Percentiles rank a stretch among this genome's conserved stretches.
phyloP scores from a whole-genome alignment of 495 filamentous ascomycete species.

The Aspergillus bridgeri region DNA sequence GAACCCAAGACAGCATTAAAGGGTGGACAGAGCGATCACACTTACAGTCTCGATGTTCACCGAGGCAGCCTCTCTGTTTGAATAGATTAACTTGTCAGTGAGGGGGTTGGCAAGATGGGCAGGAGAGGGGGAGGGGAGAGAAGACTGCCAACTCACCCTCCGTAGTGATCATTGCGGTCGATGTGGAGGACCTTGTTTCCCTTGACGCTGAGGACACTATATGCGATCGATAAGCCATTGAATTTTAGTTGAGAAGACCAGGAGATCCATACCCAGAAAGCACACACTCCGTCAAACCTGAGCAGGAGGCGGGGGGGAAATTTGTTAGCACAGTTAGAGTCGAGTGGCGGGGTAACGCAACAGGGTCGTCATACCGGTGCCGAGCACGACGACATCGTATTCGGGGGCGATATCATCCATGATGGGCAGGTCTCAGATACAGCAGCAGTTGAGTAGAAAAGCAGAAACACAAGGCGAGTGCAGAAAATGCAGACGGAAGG shows the following conservation, averaged over 20 bases:
- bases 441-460: slow-evolving; percentile 17
- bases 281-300: slow-evolving; percentile 97
- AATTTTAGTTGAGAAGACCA: neutral
- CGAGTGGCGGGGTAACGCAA: slow-evolving; percentile 41
- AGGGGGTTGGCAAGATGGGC: slow-evolving; percentile 20
- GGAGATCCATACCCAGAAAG: slow-evolving; percentile 75
- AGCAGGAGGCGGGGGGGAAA: slow-evolving; percentile 10
- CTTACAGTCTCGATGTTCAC: slow-evolving; percentile 88
- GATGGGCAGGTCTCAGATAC: slow-evolving; percentile 24
- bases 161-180: slow-evolving; percentile 98
- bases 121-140: neutral
- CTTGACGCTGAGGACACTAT: slow-evolving; percentile 93
- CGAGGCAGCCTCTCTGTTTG: slow-evolving; percentile 78
- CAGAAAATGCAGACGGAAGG: slow-evolving; percentile 5
- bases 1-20: slow-evolving; percentile 14
- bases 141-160: slow-evolving; percentile 65
- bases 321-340: slow-evolving; percentile 31
- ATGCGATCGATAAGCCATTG: slow-evolving; percentile 6
- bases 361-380: slow-evolving; percentile 67
- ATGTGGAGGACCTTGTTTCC: slow-evolving; percentile 99
- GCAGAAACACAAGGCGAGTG: slow-evolving; percentile 1
- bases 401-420: slow-evolving; percentile 97
- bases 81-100: slow-evolving; percentile 23
- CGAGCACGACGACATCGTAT: slow-evolving; percentile 98
- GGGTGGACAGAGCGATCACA: slow-evolving; percentile 6